phyloP scores from a whole-genome alignment of 441 rosid species.

The Croton setiger region DNA sequence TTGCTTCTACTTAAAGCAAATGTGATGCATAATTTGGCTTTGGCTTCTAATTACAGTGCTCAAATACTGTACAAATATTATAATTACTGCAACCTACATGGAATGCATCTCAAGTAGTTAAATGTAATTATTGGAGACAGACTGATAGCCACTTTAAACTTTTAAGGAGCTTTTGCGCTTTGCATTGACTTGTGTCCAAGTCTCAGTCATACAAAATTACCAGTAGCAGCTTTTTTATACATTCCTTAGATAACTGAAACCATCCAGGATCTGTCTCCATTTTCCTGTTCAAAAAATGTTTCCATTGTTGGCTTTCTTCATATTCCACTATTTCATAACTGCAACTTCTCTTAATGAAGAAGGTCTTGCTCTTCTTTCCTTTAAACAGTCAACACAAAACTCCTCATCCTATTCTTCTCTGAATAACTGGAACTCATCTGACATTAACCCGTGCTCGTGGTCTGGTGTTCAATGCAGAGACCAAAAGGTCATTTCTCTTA shows the following conservation, averaged over 20 bases:
- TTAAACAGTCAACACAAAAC: slow-evolving; percentile 38
- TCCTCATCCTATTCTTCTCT: slow-evolving; percentile 23
- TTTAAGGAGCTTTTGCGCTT: not conserved
- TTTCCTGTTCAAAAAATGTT: slow-evolving; percentile 30
- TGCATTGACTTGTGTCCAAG: not conserved
- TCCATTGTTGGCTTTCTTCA: slow-evolving; percentile 29
- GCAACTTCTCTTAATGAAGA: slow-evolving; percentile 58
- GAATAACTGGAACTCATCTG: slow-evolving; percentile 48
- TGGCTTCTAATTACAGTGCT: not conserved
- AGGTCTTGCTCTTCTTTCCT: slow-evolving; percentile 57
- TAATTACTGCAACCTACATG: slow-evolving; percentile 20
- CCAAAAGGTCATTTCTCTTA: slow-evolving; percentile 54
- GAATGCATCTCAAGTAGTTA: slow-evolving; percentile 15
- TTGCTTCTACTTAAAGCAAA: slow-evolving; percentile 21
- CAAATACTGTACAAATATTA: not conserved
- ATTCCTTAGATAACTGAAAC: not conserved
- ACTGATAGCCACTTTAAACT: not conserved
- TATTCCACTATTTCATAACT: slow-evolving; percentile 22
- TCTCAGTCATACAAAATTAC: not conserved
- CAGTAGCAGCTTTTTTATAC: not conserved
- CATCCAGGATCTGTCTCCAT: not conserved
- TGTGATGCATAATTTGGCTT: not conserved
- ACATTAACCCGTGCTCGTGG: slow-evolving; percentile 74
- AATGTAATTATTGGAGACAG: not conserved
- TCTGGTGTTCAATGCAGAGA: slow-evolving; percentile 71